Evolutionary conservation across 345 rosid genomes (phyloP).

Genomic region (Dipteronia dyeriana): DNA sequence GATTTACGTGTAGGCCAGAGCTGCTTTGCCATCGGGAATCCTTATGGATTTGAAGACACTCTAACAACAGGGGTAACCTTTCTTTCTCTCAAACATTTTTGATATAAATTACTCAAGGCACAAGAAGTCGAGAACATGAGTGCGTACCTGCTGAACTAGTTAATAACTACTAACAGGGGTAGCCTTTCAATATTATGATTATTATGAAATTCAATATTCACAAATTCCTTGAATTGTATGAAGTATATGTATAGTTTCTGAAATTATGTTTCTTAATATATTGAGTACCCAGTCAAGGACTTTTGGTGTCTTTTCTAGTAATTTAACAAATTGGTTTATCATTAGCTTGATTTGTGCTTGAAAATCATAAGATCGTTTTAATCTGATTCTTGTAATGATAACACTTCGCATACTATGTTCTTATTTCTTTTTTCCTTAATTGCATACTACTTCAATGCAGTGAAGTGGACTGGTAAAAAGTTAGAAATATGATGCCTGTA

Average conservation of each 20-base stretch:
- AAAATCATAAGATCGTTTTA: constrained; percentile 8
- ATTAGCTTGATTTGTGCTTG: neutral
- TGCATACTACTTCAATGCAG: neutral
- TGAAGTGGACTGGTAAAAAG: neutral
- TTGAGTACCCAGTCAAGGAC: neutral
- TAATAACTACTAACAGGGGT: constrained; percentile 51
- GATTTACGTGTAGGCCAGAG: constrained; percentile 81
- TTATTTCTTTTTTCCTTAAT: neutral
- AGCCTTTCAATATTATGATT: constrained; percentile 18
- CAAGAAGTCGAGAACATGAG: too few relatives aligned
- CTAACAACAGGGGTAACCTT: constrained; percentile 86
- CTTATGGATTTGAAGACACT: constrained; percentile 87
- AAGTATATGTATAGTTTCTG: neutral
- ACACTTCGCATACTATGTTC: neutral
- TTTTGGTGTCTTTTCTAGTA: neutral
- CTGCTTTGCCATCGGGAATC: constrained; percentile 88
- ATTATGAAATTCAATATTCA: neutral
- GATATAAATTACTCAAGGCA: too few relatives aligned
- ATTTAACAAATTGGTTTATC: neutral
- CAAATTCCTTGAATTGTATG: neutral
- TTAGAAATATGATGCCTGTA: neutral
- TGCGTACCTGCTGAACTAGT: neutral
- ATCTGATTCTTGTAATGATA: neutral
- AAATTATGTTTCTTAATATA: neutral
- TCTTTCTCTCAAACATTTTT: neutral